phyloP scores from a whole-genome alignment of 495 filamentous ascomycete species.

The Penicillium roqueforti region DNA sequence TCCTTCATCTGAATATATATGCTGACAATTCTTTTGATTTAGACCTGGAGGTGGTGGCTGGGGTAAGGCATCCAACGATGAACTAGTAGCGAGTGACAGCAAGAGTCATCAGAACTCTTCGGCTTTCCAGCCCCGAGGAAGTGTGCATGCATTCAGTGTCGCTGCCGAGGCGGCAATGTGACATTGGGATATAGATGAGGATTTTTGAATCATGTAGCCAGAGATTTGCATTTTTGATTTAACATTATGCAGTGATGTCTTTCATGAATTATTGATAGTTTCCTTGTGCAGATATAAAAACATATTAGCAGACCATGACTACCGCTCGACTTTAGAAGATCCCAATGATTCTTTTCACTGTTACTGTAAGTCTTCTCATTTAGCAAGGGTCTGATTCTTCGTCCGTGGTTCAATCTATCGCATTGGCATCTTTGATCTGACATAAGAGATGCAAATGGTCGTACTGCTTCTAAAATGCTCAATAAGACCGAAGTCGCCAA shows the following conservation, averaged over 20 bases:
- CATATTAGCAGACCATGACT: not conserved
- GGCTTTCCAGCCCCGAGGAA: constrained; percentile 16
- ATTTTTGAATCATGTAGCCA: too few relatives aligned
- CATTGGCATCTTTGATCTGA: too few relatives aligned
- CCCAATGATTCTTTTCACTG: not conserved
- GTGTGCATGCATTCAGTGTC: constrained; percentile 16
- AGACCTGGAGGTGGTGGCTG: constrained; percentile 26
- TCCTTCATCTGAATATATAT: not conserved
- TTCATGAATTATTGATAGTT: too few relatives aligned
- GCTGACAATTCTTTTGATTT: not conserved
- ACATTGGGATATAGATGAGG: not conserved
- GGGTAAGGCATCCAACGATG: constrained; percentile 11
- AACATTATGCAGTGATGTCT: too few relatives aligned
- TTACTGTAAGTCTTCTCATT: not conserved
- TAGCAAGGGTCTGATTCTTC: not conserved
- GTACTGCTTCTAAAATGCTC: too few relatives aligned
- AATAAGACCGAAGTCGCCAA: too few relatives aligned
- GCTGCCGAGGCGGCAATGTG: constrained; percentile 13
- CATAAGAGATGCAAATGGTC: too few relatives aligned
- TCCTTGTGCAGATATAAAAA: too few relatives aligned
- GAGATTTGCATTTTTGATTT: too few relatives aligned
- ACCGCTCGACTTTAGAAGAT: not conserved
- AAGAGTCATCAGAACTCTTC: not conserved
- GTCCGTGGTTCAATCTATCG: not conserved
- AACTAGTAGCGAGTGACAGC: not conserved